phyloP scores from a whole-genome alignment of 352 stramenopile genomes.

The Phytopythium delawarense region DNA sequence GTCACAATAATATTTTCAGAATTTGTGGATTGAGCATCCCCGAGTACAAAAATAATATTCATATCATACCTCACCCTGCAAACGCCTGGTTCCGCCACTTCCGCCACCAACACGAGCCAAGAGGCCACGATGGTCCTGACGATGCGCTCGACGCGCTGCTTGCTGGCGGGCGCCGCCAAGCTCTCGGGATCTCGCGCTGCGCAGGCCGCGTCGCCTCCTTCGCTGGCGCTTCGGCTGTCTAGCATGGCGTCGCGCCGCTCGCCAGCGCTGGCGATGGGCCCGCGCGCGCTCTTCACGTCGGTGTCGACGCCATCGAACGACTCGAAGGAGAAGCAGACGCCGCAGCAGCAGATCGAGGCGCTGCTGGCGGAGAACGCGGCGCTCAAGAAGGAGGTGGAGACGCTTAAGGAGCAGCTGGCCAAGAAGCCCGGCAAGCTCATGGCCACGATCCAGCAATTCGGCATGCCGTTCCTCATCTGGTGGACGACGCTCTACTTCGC shows the following conservation, averaged over 20 bases:
- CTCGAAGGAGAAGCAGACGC: slow-evolving; percentile 20
- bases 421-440: slow-evolving; percentile 79
- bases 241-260: not conserved
- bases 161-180: slow-evolving; percentile 18
- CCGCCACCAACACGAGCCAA: too few species aligned
- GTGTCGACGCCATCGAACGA: slow-evolving; percentile 27
- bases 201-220: not conserved
- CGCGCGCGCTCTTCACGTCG: slow-evolving; percentile 43
- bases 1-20: too few species aligned
- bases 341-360: slow-evolving; percentile 61
- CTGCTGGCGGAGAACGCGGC: slow-evolving; percentile 72
- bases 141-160: slow-evolving; percentile 12
- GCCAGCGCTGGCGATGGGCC: not conserved
- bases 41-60: too few species aligned
- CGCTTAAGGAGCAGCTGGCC: slow-evolving; percentile 46
- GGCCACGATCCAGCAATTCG: slow-evolving; percentile 78
- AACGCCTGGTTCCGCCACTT: too few species aligned
- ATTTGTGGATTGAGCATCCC: too few species aligned
- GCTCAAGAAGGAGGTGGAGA: slow-evolving; percentile 65
- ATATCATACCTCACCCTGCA: too few species aligned
- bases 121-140: not conserved
- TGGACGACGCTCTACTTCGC: slow-evolving; percentile 76
- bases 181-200: slow-evolving; percentile 6
- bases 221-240: not conserved
- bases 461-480: slow-evolving; percentile 80